phyloP scores from a whole-genome alignment of 2,329 filamentous ascomycete genomes.

The Ophiognomonia clavigignenti-juglandacearum region DNA sequence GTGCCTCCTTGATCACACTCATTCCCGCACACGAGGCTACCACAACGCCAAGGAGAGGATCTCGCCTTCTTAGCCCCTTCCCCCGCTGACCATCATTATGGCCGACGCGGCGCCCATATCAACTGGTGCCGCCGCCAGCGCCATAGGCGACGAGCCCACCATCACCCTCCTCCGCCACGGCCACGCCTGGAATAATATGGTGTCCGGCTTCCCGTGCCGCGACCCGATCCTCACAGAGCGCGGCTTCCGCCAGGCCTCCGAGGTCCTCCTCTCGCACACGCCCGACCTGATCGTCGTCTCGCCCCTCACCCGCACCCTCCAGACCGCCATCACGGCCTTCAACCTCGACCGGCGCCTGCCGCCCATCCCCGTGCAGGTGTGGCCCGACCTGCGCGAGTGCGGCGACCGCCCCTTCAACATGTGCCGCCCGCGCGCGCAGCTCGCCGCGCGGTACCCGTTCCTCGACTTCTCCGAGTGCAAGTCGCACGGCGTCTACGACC shows the following conservation, averaged over 20 bases:
- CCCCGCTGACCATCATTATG: background rate
- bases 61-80: background rate
- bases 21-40: no score
- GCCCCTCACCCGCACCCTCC: constrained; percentile 11
- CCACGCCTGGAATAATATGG: constrained; percentile 15
- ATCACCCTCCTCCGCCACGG: constrained; percentile 13
- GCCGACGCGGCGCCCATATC: background rate
- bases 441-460: constrained; percentile 10
- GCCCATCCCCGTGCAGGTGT: constrained; percentile 8
- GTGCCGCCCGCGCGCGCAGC: constrained; percentile 6
- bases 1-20: no score
- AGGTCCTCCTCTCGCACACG: constrained; percentile 5
- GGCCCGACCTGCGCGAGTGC: constrained; percentile 12
- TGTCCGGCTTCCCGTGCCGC: constrained; percentile 11
- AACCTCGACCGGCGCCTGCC: background rate
- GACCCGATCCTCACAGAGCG: constrained; percentile 10
- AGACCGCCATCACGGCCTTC: constrained; percentile 7
- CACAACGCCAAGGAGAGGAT: no score
- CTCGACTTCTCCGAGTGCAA: constrained; percentile 10
- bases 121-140: background rate
- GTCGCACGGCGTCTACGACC: constrained; percentile 7
- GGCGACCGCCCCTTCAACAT: constrained; percentile 12
- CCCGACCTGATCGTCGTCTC: constrained; percentile 14
- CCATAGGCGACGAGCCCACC: constrained; percentile 1
- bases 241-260: constrained; percentile 1